Evolutionary conservation across 2,329 filamentous ascomycete species (phyloP), one percentile per base, ranked within the genome.

Genomic region (Apiospora marii): DNA sequence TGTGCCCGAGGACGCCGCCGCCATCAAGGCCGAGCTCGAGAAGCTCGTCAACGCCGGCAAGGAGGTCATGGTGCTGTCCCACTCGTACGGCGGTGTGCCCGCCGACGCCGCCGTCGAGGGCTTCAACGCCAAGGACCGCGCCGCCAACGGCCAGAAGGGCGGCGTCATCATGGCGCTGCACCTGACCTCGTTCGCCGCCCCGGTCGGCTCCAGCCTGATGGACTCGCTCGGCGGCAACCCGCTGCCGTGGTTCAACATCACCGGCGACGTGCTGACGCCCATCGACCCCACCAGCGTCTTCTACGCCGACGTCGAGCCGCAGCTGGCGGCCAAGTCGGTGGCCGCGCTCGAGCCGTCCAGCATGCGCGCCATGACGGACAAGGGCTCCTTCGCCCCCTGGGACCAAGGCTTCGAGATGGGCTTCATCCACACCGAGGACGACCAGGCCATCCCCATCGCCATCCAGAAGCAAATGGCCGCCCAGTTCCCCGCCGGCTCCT

Each of bases 361-460:
- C 30, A 48, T 48, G 24, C 53, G 51, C 24, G 48, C 69, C 2
- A 14, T 67, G 41, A 46, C 8, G 3, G 74, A 73, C 44, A 44
- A 53, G 30, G 67, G 68, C 3, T 67, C 27, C 22, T 74, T 70
- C 41, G 72, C 70, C 34, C 74, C 74, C 0, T 74, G 73, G 71
- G 68, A 72, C n/a, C 19, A 72, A 0, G 71, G 51, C 24, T 72
- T 75, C 70, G 61, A 72, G 12, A 73, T 75, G 49, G 74, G 74
- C 5, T 75, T 72, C 43, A 69, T 75, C 41, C 74, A 74, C 61
- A 71, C 72, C 3, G 72, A 74, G 44, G 34, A 71, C 16, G 74
- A 75, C 46, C 64, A 69, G 14, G 44, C 49, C 13, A 24, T 74
- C 12, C 53, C 48, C 14, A 43, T 74, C 1, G 48, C 27, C 12